Evolutionary conservation across 495 filamentous ascomycete species (phyloP), one percentile per base, ranked within the genome.

Genomic region (Hyaloscypha variabilis): DNA sequence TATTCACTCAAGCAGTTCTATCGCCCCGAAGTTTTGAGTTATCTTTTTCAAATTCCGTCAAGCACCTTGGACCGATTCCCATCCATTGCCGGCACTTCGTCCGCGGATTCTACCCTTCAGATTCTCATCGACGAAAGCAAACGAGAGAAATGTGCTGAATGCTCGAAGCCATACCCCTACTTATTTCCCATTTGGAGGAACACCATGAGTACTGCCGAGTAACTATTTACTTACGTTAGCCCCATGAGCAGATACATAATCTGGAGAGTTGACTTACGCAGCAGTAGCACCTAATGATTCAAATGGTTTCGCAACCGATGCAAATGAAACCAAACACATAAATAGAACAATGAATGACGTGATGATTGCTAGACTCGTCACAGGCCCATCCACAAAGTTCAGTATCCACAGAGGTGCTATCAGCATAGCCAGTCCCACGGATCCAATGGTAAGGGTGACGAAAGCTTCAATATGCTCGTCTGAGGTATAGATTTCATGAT

Each of bases 141-240:
- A n/a, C n/a, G n/a, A n/a, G n/a, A n/a, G n/a, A n/a, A n/a, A n/a
- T n/a, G n/a, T n/a, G n/a, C n/a, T n/a, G n/a, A n/a, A n/a, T n/a
- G n/a, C n/a, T n/a, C n/a, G n/a, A n/a, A n/a, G n/a, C n/a, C n/a
- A n/a, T n/a, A n/a, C n/a, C n/a, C n/a, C n/a, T n/a, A n/a, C n/a
- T n/a, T n/a, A n/a, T n/a, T n/a, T n/a, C n/a, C n/a, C n/a, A 75
- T 31, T 50, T 75, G 71, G 42, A 75, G 51, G 42, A 75, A 75
- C 6, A 75, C 72, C 73, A 76, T 73, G 8, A 76, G 59, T 13
- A 74, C 69, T 8, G 73, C 71, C 11, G 67, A 63, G 61, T 76
- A 76, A 8, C 49, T 51, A 19, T 14, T n/a, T 8, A 46, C 11
- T 25, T 21, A 14, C n/a, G 49, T 51, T 25, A 51, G 49, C 49